These are phyloP conservation scores for Citrus sinensis DNA, from an alignment of 345 rosid genomes.

Conservation along the genomic window DVS_A1.0 CM039168.1:23393501-23394000, in stretches of 20 bases:
- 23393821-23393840: background rate
- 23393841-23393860: background rate
- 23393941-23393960: background rate
- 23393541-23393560: too few species aligned
- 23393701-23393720: background rate
- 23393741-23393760: background rate
- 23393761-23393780: background rate
- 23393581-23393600: too few species aligned
- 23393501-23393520: background rate
- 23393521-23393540: background rate
- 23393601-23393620: rapidly evolving
- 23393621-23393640: too few species aligned
- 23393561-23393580: too few species aligned
- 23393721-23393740: too few species aligned
- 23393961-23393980: slow-evolving; percentile 10
- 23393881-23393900: background rate
- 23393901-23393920: background rate
- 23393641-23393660: too few species aligned
- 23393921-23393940: slow-evolving; percentile 11
- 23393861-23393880: too few species aligned
- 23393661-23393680: too few species aligned
- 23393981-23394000: slow-evolving; percentile 23
- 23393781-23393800: background rate
- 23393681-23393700: too few species aligned
- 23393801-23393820: background rate